These are phyloP conservation scores for Coix lacrymajobi DNA, from an alignment of 176 grass and related monocot genomes.

Conservation along the genomic window DNA sequence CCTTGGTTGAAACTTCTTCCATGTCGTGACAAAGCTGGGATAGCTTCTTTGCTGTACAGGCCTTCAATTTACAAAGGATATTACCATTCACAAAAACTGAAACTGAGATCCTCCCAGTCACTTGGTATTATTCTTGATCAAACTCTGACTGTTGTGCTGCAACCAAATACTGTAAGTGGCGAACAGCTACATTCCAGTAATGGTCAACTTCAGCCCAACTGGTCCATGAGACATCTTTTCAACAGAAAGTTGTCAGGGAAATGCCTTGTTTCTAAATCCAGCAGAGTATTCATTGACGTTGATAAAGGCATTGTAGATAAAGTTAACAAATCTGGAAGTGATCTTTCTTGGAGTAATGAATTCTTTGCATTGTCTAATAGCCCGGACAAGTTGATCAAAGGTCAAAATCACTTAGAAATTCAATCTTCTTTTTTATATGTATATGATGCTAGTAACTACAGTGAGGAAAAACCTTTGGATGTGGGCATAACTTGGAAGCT, in stretches of 20 bases:
- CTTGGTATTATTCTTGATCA: conserved; percentile 77
- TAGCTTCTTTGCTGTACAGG: conserved; percentile 80
- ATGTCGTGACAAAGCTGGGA: conserved; percentile 89
- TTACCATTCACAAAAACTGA: conserved; percentile 92
- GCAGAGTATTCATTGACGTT: conserved; percentile 80
- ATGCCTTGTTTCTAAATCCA: conserved; percentile 69
- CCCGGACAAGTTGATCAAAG: conserved; percentile 59
- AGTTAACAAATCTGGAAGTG: conserved; percentile 35
- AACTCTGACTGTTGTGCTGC: conserved; percentile 75
- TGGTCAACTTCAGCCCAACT: conserved; percentile 57
- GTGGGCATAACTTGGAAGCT: conserved; percentile 79
- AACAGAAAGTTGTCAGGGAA: conserved; percentile 65
- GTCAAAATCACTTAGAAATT: conserved; percentile 28
- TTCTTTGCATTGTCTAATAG: conserved; percentile 52
- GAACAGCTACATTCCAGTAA: conserved; percentile 34
- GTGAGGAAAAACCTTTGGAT: conserved; percentile 64
- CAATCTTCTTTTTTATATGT: conserved; percentile 58
- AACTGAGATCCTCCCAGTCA: conserved; percentile 48
- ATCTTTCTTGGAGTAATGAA: conserved; percentile 45
- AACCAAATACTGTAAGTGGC: conserved; percentile 32
- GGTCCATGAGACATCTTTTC: conserved; percentile 82
- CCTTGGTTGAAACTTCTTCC: conserved; percentile 98
- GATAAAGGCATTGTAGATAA: conserved; percentile 48
- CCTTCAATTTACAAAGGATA: conserved; percentile 95
- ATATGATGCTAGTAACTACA: conserved; percentile 67